phyloP scores from a whole-genome alignment of 2,329 filamentous ascomycete species.

The Fusarium xyrophilum region DNA sequence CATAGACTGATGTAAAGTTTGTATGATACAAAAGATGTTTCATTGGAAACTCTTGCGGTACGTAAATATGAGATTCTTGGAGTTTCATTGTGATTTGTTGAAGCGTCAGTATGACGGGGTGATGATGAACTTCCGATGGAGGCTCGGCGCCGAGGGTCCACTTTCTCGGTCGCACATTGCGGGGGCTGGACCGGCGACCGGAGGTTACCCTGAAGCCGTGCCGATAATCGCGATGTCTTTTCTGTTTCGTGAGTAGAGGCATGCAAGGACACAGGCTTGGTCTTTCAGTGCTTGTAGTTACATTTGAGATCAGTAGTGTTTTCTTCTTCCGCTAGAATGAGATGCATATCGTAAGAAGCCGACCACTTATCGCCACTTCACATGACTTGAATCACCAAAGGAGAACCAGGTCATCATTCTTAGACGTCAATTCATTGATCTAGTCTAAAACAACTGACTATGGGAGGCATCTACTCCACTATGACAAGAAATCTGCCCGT shows the following conservation, averaged over 20 bases:
- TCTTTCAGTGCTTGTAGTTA: no score
- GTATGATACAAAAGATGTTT: background rate
- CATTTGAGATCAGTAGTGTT: no score
- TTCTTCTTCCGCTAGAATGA: background rate
- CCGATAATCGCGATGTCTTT: accelerated
- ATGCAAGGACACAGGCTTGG: no score
- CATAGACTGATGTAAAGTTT: conserved; percentile 6
- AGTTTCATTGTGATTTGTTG: background rate
- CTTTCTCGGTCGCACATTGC: background rate
- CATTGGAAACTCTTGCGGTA: background rate
- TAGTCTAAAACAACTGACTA: background rate
- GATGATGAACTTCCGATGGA: conserved; percentile 17
- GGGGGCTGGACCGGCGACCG: background rate
- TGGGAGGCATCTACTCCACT: background rate
- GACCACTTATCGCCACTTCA: accelerated
- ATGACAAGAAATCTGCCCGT: background rate
- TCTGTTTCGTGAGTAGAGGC: no score
- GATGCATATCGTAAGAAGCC: background rate
- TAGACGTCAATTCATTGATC: background rate
- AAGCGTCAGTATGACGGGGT: conserved; percentile 33
- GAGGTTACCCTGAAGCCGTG: conserved; percentile 4
- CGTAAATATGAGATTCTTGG: background rate
- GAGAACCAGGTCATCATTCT: accelerated
- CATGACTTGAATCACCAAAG: accelerated
- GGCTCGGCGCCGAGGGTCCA: conserved; percentile 18